Evolutionary conservation across 495 filamentous ascomycete species (phyloP).

Genomic region (Aspergillus incahuasiensis): DNA sequence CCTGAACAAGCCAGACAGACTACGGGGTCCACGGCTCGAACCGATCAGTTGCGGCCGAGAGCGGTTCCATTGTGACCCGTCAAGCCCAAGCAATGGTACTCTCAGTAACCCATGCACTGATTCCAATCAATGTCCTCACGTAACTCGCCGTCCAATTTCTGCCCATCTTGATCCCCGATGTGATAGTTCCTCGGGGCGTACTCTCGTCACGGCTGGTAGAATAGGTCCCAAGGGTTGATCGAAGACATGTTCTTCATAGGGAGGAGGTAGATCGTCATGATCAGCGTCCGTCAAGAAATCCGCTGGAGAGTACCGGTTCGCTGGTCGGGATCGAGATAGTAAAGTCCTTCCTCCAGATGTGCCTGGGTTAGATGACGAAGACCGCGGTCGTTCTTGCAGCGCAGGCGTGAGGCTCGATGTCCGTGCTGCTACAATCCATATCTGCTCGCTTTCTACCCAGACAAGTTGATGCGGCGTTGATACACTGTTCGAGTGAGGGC

Average conservation of each 20-base stretch:
- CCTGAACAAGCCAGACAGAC: background rate
- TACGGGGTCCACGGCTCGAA: background rate
- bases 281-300: background rate
- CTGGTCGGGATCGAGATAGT: background rate
- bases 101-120: background rate
- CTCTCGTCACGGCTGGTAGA: background rate
- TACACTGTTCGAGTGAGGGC: background rate
- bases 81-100: background rate
- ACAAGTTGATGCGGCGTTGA: slow-evolving; percentile 16
- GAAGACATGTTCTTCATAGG: slow-evolving; percentile 19
- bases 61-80: background rate
- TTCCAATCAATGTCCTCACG: background rate
- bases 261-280: slow-evolving; percentile 13
- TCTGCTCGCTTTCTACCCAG: slow-evolving; percentile 20
- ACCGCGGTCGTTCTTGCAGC: background rate
- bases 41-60: background rate
- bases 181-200: background rate
- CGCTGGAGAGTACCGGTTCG: background rate
- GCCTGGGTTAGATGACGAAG: background rate
- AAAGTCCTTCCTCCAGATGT: background rate
- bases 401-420: background rate
- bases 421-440: slow-evolving; percentile 16
- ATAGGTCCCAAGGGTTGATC: slow-evolving; percentile 13
- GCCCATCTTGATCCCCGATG: slow-evolving; percentile 16
- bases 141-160: slow-evolving; percentile 16